Evolutionary conservation across 768 basidiomycete genomes (phyloP).

Genomic region (Fomitopsis pulvina): DNA sequence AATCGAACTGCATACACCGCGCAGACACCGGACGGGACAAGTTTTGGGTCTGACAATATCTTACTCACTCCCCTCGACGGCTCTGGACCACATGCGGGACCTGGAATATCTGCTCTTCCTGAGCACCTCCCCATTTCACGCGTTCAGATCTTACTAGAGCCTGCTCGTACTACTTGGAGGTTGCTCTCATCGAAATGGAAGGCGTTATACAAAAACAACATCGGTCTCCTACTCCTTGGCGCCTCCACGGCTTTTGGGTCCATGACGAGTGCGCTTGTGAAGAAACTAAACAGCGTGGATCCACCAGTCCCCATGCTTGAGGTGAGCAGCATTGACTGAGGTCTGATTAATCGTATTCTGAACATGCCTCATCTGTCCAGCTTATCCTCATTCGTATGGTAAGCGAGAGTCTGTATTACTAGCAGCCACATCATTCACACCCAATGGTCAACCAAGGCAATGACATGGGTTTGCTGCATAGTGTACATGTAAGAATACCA

Average conservation of each 20-base stretch:
- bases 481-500: slow-evolving; percentile 36
- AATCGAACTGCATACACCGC: background rate
- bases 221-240: slow-evolving; percentile 54
- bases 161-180: background rate
- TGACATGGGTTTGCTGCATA: slow-evolving; percentile 46
- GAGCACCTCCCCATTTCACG: background rate
- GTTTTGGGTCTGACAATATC: background rate
- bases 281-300: slow-evolving; percentile 49
- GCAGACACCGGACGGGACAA: background rate
- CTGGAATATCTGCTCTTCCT: background rate
- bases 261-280: slow-evolving; percentile 56
- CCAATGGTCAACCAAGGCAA: slow-evolving; percentile 35
- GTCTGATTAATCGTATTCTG: background rate
- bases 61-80: background rate
- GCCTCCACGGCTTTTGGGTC: slow-evolving; percentile 53
- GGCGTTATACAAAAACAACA: slow-evolving; percentile 30
- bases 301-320: slow-evolving; percentile 51
- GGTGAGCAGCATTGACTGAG: slow-evolving; percentile 26
- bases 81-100: background rate
- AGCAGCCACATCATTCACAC: too few species aligned
- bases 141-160: background rate
- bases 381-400: slow-evolving; percentile 58
- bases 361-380: slow-evolving; percentile 18
- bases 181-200: background rate
- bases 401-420: too few species aligned